A percentile compares a stretch with the other conserved stretches of the same genome.
Evolutionary conservation across 225 moss, liverwort and hornwort species (phyloP).

Genomic region (Polytrichum formosum): DNA sequence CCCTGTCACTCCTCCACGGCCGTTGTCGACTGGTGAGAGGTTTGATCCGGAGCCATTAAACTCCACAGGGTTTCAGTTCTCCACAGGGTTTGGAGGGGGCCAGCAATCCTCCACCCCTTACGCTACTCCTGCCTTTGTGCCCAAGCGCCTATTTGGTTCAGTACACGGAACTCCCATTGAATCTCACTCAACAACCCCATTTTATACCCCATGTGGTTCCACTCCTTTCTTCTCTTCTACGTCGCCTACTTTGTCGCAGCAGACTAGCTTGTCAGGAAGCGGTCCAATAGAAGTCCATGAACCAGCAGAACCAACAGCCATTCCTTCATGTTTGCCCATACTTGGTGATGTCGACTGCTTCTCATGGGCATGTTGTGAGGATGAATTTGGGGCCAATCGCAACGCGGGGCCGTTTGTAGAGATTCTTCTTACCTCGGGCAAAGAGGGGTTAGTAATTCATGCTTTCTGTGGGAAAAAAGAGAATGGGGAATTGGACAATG

Average conservation of each 20-base stretch:
- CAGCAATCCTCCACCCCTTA: neutral
- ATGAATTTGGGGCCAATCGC: slow-evolving; percentile 47
- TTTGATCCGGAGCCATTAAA: too few species aligned
- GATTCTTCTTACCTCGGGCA: slow-evolving; percentile 50
- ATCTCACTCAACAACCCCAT: slow-evolving; percentile 22
- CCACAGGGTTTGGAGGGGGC: neutral
- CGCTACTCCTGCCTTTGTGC: slow-evolving; percentile 12
- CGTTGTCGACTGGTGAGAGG: neutral
- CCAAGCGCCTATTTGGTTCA: slow-evolving; percentile 9
- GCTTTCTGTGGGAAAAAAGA: slow-evolving; percentile 30
- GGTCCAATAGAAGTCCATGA: neutral
- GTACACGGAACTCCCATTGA: slow-evolving; percentile 22
- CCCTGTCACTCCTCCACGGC: slow-evolving; percentile 1
- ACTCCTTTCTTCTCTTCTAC: slow-evolving; percentile 9
- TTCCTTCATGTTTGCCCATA: slow-evolving; percentile 29
- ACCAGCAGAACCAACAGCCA: neutral
- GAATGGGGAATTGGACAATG: neutral
- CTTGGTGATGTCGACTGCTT: slow-evolving; percentile 52
- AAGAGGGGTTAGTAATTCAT: slow-evolving; percentile 59
- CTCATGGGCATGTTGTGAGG: slow-evolving; percentile 54
- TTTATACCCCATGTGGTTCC: slow-evolving; percentile 18
- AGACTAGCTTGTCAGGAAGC: neutral
- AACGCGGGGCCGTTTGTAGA: slow-evolving; percentile 51
- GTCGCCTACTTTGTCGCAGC: neutral
- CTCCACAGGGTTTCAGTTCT: too few species aligned